A percentile compares a stretch with the other conserved stretches of the same genome.
phyloP scores from a whole-genome alignment of 495 filamentous ascomycete genomes.

The Penicillium diatomitis region DNA sequence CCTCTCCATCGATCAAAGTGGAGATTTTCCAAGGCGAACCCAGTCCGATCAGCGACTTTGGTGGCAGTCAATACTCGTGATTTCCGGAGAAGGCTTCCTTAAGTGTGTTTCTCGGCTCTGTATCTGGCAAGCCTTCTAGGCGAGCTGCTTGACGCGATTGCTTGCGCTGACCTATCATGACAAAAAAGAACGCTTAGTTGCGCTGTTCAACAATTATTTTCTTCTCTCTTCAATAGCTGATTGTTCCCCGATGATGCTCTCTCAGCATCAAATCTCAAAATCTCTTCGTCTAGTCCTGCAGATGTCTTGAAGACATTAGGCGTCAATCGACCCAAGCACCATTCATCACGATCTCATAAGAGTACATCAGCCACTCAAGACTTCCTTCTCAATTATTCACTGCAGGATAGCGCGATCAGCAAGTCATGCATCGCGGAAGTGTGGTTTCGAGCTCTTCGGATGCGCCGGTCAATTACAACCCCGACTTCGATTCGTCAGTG shows the following conservation, averaged over 20 bases:
- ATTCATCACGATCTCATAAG: constrained; percentile 27
- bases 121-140: no score
- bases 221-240: constrained; percentile 18
- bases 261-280: constrained; percentile 26
- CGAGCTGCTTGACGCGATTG: constrained; percentile 3
- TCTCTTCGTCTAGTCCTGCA: constrained; percentile 33
- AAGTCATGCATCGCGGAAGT: constrained; percentile 40
- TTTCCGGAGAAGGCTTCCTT: no score
- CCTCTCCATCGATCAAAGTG: no score
- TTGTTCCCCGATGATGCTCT: constrained; percentile 42
- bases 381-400: no score
- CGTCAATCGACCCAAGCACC: constrained; percentile 31
- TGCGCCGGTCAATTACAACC: constrained; percentile 20
- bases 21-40: no score
- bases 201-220: neutral
- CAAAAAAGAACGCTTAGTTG: neutral
- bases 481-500: constrained; percentile 32
- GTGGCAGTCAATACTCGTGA: no score
- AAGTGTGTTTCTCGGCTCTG: no score
- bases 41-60: no score
- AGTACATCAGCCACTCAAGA: constrained; percentile 24
- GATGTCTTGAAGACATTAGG: constrained; percentile 41
- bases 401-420: constrained; percentile 16
- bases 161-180: constrained; percentile 7
- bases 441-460: constrained; percentile 39